These are phyloP conservation scores for Epithele typhae DNA, from an alignment of 768 basidiomycete genomes.

Conservation along the genomic window DNA sequence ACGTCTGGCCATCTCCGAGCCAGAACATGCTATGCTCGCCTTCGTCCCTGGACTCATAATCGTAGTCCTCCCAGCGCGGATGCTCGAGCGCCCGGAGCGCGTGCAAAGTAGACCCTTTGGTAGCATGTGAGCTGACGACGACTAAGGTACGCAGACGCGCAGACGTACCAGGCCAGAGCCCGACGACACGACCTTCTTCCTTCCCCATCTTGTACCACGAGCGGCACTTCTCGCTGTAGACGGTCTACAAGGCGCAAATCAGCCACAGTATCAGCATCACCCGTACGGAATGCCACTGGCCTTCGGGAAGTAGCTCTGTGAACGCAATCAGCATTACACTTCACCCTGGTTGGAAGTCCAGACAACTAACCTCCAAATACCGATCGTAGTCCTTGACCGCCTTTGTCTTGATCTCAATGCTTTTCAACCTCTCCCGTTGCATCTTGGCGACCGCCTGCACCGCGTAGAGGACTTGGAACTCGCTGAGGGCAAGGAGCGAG, in stretches of 20 bases:
- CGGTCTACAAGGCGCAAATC: conserved; percentile 43
- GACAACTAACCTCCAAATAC: conserved; percentile 51
- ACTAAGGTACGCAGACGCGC: not conserved
- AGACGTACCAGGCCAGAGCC: conserved; percentile 53
- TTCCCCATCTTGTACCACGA: conserved; percentile 65
- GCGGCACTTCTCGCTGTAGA: conserved; percentile 52
- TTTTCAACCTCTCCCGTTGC: conserved; percentile 58
- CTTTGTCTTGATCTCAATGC: conserved; percentile 53
- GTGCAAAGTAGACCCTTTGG: conserved; percentile 47
- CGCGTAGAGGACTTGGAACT: conserved; percentile 54
- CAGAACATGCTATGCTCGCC: conserved; percentile 48
- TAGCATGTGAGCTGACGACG: not conserved
- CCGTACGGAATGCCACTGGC: conserved; percentile 22
- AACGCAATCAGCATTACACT: no score
- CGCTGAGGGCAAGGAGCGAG: conserved; percentile 50
- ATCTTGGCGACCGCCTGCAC: conserved; percentile 53
- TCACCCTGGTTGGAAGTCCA: no score
- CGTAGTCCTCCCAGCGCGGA: conserved; percentile 65
- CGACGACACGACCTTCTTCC: conserved; percentile 52
- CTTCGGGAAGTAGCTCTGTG: conserved; percentile 44
- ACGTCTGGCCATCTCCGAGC: conserved; percentile 58
- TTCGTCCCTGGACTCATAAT: conserved; percentile 41
- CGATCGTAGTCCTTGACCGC: conserved; percentile 61
- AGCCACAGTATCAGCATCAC: not conserved
- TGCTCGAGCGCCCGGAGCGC: conserved; percentile 43